These are phyloP conservation scores for Sporothrix curviconia DNA, from an alignment of 2,329 filamentous ascomycete genomes.

Conservation along the genomic window DNA sequence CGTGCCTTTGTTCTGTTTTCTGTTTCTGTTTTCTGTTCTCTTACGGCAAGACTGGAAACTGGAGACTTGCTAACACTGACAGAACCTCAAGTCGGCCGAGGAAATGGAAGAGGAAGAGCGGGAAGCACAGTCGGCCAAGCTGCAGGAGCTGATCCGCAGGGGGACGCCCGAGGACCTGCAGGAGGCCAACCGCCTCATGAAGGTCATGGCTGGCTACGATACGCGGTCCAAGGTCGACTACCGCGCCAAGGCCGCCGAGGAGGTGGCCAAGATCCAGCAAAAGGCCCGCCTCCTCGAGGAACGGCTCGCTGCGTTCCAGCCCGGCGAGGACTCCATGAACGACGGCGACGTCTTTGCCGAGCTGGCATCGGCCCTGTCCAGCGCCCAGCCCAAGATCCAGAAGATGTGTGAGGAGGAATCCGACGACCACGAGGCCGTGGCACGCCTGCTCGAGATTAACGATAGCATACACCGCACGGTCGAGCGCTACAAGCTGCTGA, in stretches of 20 bases:
- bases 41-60: background rate
- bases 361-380: constrained; percentile 79
- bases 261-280: constrained; percentile 89
- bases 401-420: constrained; percentile 99
- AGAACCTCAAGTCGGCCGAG: constrained; percentile 93
- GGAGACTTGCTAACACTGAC: constrained; percentile 24
- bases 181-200: constrained; percentile 93
- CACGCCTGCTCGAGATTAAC: constrained; percentile 93
- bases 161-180: constrained; percentile 89
- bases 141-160: constrained; percentile 90
- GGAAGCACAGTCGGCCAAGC: constrained; percentile 92
- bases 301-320: constrained; percentile 75
- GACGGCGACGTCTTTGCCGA: constrained; percentile 70
- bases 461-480: constrained; percentile 97
- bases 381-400: constrained; percentile 95
- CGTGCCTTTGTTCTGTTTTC: constrained; percentile 30
- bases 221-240: constrained; percentile 95
- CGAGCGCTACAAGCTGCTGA: constrained; percentile 90
- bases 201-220: constrained; percentile 97
- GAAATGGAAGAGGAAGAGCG: constrained; percentile 98
- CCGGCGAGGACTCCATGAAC: constrained; percentile 65
- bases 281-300: constrained; percentile 91
- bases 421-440: constrained; percentile 90
- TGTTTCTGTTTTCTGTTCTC: background rate
- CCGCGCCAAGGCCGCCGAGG: constrained; percentile 92